phyloP scores from a whole-genome alignment of 495 filamentous ascomycete species.

The Alectoria sarmentosa region DNA sequence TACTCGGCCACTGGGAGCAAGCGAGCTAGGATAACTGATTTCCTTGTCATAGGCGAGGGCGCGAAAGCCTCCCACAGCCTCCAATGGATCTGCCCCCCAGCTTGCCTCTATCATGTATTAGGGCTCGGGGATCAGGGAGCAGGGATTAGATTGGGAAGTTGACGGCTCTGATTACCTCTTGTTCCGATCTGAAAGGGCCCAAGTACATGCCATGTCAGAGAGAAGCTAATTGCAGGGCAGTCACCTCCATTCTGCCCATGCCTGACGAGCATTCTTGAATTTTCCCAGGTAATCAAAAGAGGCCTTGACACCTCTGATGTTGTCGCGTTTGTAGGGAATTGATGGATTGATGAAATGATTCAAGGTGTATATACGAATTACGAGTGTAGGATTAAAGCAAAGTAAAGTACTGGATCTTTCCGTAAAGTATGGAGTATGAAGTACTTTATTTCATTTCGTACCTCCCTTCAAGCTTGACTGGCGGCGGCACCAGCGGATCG shows the following conservation, averaged over 20 bases:
- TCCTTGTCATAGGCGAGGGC: conserved; percentile 34
- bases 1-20: conserved; percentile 42
- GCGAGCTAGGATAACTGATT: conserved; percentile 41
- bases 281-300: neutral
- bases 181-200: conserved; percentile 57
- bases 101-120: conserved; percentile 40
- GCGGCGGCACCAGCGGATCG: too few species aligned
- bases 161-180: conserved; percentile 37
- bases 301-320: neutral
- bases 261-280: conserved; percentile 11
- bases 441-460: too few species aligned
- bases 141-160: neutral
- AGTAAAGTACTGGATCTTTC: too few species aligned
- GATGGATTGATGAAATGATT: too few species aligned
- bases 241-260: neutral
- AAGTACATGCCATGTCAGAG: conserved; percentile 42
- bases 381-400: too few species aligned
- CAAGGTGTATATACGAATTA: too few species aligned
- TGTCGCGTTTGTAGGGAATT: too few species aligned
- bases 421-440: too few species aligned
- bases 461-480: too few species aligned
- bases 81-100: conserved; percentile 55
- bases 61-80: conserved; percentile 45
- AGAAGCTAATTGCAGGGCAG: conserved; percentile 15
- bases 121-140: too few species aligned